A percentile compares a stretch with the other conserved stretches of the same genome.
These are phyloP conservation scores for Citrus australasica DNA, from an alignment of 345 rosid genomes.

Conservation along the genomic window DNA sequence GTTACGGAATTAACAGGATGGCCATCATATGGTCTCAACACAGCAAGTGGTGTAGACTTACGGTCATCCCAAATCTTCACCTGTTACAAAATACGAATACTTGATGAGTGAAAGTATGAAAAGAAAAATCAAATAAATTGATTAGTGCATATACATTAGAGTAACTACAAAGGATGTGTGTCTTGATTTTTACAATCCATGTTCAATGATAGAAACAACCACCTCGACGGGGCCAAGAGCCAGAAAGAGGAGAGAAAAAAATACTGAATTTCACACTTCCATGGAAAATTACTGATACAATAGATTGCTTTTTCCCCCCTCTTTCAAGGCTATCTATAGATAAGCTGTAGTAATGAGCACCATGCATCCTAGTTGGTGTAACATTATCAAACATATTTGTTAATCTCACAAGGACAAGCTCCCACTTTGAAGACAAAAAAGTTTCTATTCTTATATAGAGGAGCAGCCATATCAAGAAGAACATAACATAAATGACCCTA, in stretches of 20 bases:
- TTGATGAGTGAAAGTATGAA: slow-evolving; percentile 6
- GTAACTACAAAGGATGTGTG: background rate
- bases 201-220: background rate
- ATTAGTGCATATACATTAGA: background rate
- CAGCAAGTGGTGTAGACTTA: slow-evolving; percentile 50
- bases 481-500: background rate
- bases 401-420: background rate
- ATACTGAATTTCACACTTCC: background rate
- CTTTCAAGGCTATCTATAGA: background rate
- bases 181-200: background rate
- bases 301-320: background rate
- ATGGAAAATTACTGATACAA: background rate
- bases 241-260: background rate
- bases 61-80: slow-evolving; percentile 78
- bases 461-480: background rate
- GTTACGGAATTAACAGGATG: slow-evolving; percentile 58
- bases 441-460: background rate
- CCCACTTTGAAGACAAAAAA: background rate
- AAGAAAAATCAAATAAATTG: background rate
- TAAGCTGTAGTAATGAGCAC: background rate
- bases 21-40: slow-evolving; percentile 66
- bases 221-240: background rate
- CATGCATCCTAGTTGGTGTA: background rate
- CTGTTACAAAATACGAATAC: slow-evolving; percentile 30
- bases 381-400: background rate